Base-by-base conservation (phyloP, 495 filamentous ascomycete genomes). In the Astrothelium macrocarpum region DNA sequence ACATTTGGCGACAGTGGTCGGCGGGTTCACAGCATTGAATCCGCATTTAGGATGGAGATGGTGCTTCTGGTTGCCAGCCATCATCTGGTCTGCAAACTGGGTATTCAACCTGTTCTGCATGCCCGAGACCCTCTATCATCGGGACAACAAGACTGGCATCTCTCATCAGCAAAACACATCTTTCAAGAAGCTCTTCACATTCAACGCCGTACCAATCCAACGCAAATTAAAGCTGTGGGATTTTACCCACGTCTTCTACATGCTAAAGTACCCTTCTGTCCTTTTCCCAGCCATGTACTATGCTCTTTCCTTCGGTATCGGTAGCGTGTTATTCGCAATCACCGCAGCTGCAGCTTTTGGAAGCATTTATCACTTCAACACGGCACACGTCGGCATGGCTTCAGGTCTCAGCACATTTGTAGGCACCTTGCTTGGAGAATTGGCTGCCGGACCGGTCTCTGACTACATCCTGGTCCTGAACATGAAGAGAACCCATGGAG, bases 71-170 rank as follows among this genome's bases (percentile, higher is more conserved):
- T 69, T 75, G 25, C 64, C 71, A 3, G 69, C 70, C 26, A 75
- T 76, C 58, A 62, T 75, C 26, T 71, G 66, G 1, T 65, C 60
- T 39, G 59, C 69, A 61, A 75, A 71, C 59, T 78, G 73, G 53
- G 3, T 77, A 34, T 68, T 76, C 12, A 71, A 72, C 16, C 23
- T 77, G 25, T 69, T 77, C 39, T 70, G 72, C 20, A 69, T 78
- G 29, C 77, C 75, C 7, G 77, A 79, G 62, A 78, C 76, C 32
- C 68, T 72, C 11, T 77, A 76, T 56, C 66, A 66, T n/a, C 69
- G 74, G 20, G 32, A 61, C 10, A 62, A 49, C 18, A 45, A 20
- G 43, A 60, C 59, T 23, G 25, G 25, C n/a, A 10, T 56, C 20
- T 60, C 60, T 61, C 62, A 31, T 39, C 26, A 46, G 28, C 29